Evolutionary conservation across 2,329 filamentous ascomycete genomes (phyloP), one percentile per base, ranked within the genome.

Genomic region (Alternaria burnsii): DNA sequence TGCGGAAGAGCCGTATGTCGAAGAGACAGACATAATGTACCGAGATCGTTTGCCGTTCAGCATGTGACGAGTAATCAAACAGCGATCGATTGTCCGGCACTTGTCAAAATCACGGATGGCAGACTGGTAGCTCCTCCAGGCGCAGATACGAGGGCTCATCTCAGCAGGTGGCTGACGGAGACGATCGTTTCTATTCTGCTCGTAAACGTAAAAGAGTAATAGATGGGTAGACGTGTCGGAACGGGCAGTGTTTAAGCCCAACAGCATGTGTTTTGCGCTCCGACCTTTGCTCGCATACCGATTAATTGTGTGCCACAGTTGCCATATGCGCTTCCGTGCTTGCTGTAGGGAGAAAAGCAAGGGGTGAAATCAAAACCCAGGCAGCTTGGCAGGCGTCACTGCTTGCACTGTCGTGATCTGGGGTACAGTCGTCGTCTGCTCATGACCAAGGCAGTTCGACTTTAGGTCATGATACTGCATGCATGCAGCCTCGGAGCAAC

Each of bases 291-390:
- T 18, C 20, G 36, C 43, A 55, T 48, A 58, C 52, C 54, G 38
- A 53, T 61, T 52, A 44, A 36, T 34, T 32, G 52, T 41, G 42
- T 43, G 54, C 54, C 41, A 32, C 43, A 43, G 41, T 52, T 52
- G 47, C 20, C 60, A 63, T 67, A 62, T 26, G 20, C 40, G 22
- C 42, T 34, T 57, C 61, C 61, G 59, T 65, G 58, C 43, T 50
- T 36, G 46, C 24, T 16, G 61, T 54, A 53, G 55, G 54, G 67
- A 68, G n/a, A 69, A 56, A 66, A 59, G 62, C 63, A 67, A 71
- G 65, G 62, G 63, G 52, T 24, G 9, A 28, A 40, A 41, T 30
- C 22, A 10, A 50, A 26, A 26, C 32, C 32, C 24, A 43, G 52
- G 26, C 47, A 38, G 41, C 36, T 30, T 42, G 22, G 20, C 36